These are phyloP conservation scores for Prosopis cineraria DNA, from an alignment of 306 rosid genomes.

Conservation along the genomic window DNA sequence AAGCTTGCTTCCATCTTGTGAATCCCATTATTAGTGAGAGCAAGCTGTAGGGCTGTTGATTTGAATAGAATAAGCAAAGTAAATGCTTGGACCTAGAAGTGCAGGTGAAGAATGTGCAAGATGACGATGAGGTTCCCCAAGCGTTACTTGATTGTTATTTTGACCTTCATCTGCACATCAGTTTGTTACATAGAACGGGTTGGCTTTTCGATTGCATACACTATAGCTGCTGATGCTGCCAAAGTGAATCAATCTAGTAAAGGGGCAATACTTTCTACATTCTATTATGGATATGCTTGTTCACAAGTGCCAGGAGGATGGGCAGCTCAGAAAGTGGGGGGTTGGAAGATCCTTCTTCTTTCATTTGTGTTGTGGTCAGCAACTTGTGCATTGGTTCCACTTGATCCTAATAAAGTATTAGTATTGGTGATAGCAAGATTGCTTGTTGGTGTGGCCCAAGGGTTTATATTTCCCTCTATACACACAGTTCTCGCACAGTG, in stretches of 20 bases:
- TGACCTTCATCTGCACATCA: constrained; percentile 86
- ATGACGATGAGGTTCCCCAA: constrained; percentile 49
- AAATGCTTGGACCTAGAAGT: background rate
- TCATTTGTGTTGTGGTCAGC: constrained; percentile 86
- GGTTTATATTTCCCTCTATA: constrained; percentile 92
- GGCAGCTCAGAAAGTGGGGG: constrained; percentile 90
- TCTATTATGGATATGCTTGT: constrained; percentile 93
- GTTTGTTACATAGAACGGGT: constrained; percentile 93
- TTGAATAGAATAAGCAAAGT: background rate
- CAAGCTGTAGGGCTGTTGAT: background rate
- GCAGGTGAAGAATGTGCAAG: constrained; percentile 38
- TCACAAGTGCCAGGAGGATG: constrained; percentile 98
- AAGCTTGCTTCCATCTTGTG: constrained; percentile 2
- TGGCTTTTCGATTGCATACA: constrained; percentile 90
- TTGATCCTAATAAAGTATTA: constrained; percentile 64
- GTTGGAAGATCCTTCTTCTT: constrained; percentile 78
- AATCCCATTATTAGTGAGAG: background rate
- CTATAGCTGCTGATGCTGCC: constrained; percentile 81
- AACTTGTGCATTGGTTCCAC: constrained; percentile 81
- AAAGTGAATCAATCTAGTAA: constrained; percentile 77
- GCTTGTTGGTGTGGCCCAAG: constrained; percentile 95
- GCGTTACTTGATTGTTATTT: constrained; percentile 79
- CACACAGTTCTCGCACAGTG: constrained; percentile 97
- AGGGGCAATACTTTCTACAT: constrained; percentile 85
- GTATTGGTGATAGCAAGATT: constrained; percentile 74